Conservation (phyloP, 73 alveolate species). For the Tetrahymena elliotti region DNA sequence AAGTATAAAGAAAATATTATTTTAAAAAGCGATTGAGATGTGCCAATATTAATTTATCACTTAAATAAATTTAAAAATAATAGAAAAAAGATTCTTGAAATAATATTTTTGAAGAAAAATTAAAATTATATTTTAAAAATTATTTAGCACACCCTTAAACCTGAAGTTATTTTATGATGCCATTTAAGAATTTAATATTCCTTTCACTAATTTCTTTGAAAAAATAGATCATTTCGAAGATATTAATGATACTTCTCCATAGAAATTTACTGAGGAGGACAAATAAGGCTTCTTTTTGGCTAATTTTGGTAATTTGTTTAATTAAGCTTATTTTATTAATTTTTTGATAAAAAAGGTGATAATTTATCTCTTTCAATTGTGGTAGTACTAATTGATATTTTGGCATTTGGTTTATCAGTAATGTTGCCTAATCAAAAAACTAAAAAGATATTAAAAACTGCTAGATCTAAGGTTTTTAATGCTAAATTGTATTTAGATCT, state of each 20-base stretch:
- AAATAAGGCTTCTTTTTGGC: background rate
- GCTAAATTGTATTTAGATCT: background rate
- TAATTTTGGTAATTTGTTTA: background rate
- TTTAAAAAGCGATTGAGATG: no score
- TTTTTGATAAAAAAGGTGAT: background rate
- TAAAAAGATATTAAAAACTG: background rate
- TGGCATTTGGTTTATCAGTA: background rate
- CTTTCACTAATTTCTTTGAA: background rate
- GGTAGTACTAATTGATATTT: background rate
- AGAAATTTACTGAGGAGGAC: background rate
- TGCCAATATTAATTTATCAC: no score
- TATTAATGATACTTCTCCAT: background rate
- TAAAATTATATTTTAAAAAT: background rate
- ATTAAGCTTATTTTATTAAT: background rate
- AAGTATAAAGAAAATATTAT: no score
- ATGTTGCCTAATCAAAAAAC: background rate
- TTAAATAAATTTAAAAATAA: no score
- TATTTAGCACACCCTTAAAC: background rate
- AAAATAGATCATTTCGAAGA: background rate
- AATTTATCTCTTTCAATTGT: background rate
- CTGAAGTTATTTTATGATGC: background rate
- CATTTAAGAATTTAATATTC: background rate
- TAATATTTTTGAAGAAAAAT: no score
- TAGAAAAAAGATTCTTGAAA: no score
- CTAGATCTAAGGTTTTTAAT: background rate